phyloP scores from a whole-genome alignment of 208 protist species.

The Trypanosoma melophagium region DNA sequence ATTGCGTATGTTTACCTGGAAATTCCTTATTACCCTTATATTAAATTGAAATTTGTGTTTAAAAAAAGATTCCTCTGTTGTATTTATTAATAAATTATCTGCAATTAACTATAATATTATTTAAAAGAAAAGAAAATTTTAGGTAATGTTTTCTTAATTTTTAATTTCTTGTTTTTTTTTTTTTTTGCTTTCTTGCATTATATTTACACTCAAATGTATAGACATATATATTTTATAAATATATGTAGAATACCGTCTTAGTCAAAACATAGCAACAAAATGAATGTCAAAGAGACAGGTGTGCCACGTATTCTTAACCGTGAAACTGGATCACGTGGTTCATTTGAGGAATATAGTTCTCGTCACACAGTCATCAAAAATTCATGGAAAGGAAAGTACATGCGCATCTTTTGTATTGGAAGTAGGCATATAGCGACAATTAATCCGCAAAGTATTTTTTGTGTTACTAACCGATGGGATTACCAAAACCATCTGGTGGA shows the following conservation, averaged over 20 bases:
- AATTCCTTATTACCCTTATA: no score
- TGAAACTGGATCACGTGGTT: not conserved
- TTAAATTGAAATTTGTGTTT: no score
- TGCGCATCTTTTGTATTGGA: constrained; percentile 80
- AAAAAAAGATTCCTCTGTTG: not conserved
- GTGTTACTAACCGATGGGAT: constrained; percentile 84
- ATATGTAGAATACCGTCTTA: no score
- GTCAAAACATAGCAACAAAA: not conserved
- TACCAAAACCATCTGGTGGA: constrained; percentile 45
- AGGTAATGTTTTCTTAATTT: not conserved
- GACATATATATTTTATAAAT: not conserved
- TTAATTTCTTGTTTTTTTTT: constrained; percentile 15
- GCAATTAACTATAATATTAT: not conserved
- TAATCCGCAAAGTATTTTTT: constrained; percentile 61
- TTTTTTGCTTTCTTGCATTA: not conserved
- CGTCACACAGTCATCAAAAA: constrained; percentile 84
- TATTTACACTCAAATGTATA: not conserved
- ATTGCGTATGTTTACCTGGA: not conserved
- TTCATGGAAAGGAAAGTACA: constrained; percentile 88
- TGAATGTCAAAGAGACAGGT: constrained; percentile 19
- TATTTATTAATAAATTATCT: not conserved
- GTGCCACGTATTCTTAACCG: not conserved
- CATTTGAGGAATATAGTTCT: constrained; percentile 44
- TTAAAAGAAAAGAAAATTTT: not conserved
- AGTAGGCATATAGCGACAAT: constrained; percentile 62